Base-by-base conservation (phyloP, 2,329 filamentous ascomycete genomes). In the Hortaea werneckii region DNA sequence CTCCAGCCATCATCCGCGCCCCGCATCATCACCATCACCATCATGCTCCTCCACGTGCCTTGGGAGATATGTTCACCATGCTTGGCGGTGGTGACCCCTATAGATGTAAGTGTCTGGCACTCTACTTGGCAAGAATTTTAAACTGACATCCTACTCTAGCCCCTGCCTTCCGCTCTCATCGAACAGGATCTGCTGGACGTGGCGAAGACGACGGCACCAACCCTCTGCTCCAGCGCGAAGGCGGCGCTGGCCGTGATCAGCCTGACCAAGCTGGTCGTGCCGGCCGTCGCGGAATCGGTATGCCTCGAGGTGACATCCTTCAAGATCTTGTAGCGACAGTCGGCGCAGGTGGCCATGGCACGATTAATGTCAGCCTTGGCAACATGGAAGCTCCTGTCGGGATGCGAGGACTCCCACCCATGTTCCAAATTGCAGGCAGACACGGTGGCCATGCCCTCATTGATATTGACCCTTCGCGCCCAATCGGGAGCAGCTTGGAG, bases 191-290 rank as follows among this genome's bases (percentile, higher is more conserved):
- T 49, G 54, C 28, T 47, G 50, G 32, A 43, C 74, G 77, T 46
- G 73, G 73, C 28, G 74, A 77, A 30, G 87, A 95, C 53, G 89
- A 95, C 61, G 88, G 87, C 3, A 75, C 81, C 20, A 95, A 96
- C 59, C 90, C 90, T 38, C 73, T 96, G 9, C 78, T 96, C 44
- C 83, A 88, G 43, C 58, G 63, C 32, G 54, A 53, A 41, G 47
- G 43, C 9, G 49, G 39, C 39, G 47, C 34, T 40, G 48, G 13
- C 32, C 20, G 12, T 9, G 41, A 43, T 37, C 42, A 38, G 12
- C 46, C 51, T 13, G 49, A 29, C 5, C 38, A 20, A 8, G 40
- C 27, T 41, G 48, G 38, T 42, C 41, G 50, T 20, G 27, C 47
- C n/a, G 49, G 47, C 8, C 54, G 52, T 12, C 52, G 55, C n/a